Base-by-base conservation (phyloP, 257 asterid genomes). In the Handroanthus guayacan region DNA sequence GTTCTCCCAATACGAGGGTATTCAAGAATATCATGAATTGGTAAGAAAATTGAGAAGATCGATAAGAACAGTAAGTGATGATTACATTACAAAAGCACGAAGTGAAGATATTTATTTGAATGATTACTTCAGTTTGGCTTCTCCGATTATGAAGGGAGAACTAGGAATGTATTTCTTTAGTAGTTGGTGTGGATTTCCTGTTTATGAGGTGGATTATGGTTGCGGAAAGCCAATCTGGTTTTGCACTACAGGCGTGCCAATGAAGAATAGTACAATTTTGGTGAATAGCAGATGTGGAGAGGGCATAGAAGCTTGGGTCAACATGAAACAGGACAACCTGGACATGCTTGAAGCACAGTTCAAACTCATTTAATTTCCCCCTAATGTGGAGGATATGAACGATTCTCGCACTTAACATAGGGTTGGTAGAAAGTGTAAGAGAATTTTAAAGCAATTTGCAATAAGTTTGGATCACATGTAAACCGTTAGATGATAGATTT, bases 141-240 rank as follows among this genome's bases (percentile, higher is more conserved):
- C 68, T 12, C 25, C 3, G 5, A 2, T 20, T 12, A 2, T 4
- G 13, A 36, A 12, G 4, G 58, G 67, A 58, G 73, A 64, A 65
- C 1, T 47, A 47, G 73, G 41, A 12, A 20, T 10, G 39, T 83
- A 78, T 45, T 14, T 3, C 36, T 85, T 87, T 20, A 85, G 82
- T 44, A 87, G 88, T 9, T 87, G 91, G 89, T 75, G 82, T 25
- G 78, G 85, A 31, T 87, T 83, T 81, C 82, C 85, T 3, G 14
- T 81, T 3, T 85, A 87, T 43, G 82, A 81, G 9, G 82, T 85
- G 13, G 89, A 87, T 52, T 87, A 48, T 13, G 86, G 89, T 0
- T 81, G 84, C 84, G 88, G 88, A 6, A 81, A 39, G 61, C 88
- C 89, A 5, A 17, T 38, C 37, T 77, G 88, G 88, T 78, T 65